These are phyloP conservation scores for Trametes versicolor DNA, from an alignment of 1,284 basidiomycete species.

Conservation along the genomic window DNA sequence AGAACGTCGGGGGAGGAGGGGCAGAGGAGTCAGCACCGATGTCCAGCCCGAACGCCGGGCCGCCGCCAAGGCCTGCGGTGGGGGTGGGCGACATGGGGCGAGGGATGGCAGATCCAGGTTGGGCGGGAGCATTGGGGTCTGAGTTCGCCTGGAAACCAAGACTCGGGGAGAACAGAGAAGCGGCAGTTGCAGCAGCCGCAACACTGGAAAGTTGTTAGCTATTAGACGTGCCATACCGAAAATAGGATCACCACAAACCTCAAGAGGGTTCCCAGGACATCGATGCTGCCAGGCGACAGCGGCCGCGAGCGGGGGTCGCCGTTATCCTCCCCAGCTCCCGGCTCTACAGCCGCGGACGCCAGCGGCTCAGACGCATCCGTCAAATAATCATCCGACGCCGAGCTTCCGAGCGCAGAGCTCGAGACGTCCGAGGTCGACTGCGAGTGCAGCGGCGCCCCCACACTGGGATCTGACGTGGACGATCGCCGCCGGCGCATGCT, in stretches of 20 bases:
- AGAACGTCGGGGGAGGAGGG: constrained; percentile 8
- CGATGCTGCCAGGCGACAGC: constrained; percentile 77
- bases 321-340: constrained; percentile 19
- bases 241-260: constrained; percentile 56
- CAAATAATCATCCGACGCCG: constrained; percentile 10
- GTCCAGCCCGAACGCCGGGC: constrained; percentile 38
- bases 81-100: constrained; percentile 61
- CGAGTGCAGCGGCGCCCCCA: constrained; percentile 8
- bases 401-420: constrained; percentile 15
- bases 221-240: not conserved
- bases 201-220: constrained; percentile 55
- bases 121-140: constrained; percentile 30
- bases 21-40: constrained; percentile 33
- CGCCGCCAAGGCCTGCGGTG: constrained; percentile 52
- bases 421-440: constrained; percentile 29
- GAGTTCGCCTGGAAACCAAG: constrained; percentile 44
- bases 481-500: constrained; percentile 35
- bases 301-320: constrained; percentile 38
- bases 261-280: constrained; percentile 81
- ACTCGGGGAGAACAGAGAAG: constrained; percentile 69
- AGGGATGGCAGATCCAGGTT: constrained; percentile 29
- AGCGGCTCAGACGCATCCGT: constrained; percentile 8
- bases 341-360: constrained; percentile 21
- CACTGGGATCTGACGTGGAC: constrained; percentile 20
- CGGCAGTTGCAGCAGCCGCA: constrained; percentile 82